Conservation (phyloP, 305 asterid genomes). For the Rubia balearica region DNA sequence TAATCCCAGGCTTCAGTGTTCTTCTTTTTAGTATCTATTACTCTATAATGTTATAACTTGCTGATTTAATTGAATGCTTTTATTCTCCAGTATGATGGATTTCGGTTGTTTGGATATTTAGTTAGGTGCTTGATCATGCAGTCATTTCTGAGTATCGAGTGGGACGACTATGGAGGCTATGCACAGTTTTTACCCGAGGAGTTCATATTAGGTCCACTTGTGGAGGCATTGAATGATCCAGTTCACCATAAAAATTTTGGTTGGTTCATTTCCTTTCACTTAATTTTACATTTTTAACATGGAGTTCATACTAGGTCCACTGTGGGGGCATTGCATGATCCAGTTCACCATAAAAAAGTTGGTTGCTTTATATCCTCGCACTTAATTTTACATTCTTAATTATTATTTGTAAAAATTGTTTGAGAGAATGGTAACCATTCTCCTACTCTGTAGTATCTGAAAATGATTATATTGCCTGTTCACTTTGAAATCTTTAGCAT, state of each 20-base stretch:
- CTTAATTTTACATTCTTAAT: not conserved
- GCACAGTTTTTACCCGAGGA: slow-evolving; percentile 50
- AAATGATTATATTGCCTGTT: not conserved
- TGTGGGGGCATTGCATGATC: slow-evolving; percentile 80
- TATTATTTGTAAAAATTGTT: not conserved
- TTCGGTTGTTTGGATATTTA: slow-evolving; percentile 23
- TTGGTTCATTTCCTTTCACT: slow-evolving; percentile 30
- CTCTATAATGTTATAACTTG: not conserved
- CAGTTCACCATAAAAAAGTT: slow-evolving; percentile 85
- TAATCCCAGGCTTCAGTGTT: slow-evolving; percentile 18
- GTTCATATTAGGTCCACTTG: slow-evolving; percentile 74
- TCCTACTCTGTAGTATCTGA: not conserved
- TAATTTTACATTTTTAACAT: not conserved
- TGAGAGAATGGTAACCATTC: not conserved
- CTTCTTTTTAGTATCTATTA: not conserved
- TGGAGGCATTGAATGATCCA: slow-evolving; percentile 81
- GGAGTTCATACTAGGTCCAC: slow-evolving; percentile 72
- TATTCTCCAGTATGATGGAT: slow-evolving; percentile 9
- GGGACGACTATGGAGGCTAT: slow-evolving; percentile 51
- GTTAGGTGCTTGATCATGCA: slow-evolving; percentile 87
- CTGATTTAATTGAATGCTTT: slow-evolving; percentile 1
- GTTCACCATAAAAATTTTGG: slow-evolving; percentile 92
- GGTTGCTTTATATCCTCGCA: slow-evolving; percentile 44
- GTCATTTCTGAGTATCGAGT: slow-evolving; percentile 62
- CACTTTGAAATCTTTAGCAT: not conserved